Conservation (phyloP, 2,329 filamentous ascomycete genomes). For the Lachnellula arida region DNA sequence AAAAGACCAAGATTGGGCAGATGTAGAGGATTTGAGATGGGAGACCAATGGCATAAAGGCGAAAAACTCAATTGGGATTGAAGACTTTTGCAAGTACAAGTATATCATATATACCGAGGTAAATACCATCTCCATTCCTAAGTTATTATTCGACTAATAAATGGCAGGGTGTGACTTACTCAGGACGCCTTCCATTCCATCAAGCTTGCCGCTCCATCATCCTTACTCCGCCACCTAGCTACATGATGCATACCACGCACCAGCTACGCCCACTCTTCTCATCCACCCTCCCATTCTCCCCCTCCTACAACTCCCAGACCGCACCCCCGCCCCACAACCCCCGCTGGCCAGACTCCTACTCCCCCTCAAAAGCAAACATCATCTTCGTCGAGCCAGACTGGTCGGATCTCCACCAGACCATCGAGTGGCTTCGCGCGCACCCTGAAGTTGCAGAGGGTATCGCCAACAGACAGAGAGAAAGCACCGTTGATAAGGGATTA, state of each 20-base stretch:
- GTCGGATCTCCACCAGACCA: conserved; percentile 44
- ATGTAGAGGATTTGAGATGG: conserved; percentile 39
- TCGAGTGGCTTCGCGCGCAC: conserved; percentile 43
- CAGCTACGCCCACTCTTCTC: conserved; percentile 43
- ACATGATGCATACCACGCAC: conserved; percentile 48
- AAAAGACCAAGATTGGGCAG: conserved; percentile 41
- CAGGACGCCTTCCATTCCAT: conserved; percentile 47
- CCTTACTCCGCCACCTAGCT: conserved; percentile 43
- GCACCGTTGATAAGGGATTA: conserved; percentile 42
- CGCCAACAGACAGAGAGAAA: conserved; percentile 41
- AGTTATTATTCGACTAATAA: background rate
- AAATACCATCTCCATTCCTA: background rate
- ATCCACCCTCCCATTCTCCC: conserved; percentile 22
- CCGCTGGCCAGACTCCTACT: conserved; percentile 38
- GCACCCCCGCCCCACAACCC: conserved; percentile 11
- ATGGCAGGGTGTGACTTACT: conserved; percentile 44
- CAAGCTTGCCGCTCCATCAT: conserved; percentile 46
- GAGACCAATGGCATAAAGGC: conserved; percentile 23
- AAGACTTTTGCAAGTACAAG: conserved; percentile 48
- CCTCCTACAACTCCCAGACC: conserved; percentile 2
- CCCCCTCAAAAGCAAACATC: conserved; percentile 39
- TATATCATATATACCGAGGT: conserved; percentile 49
- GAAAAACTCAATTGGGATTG: conserved; percentile 45
- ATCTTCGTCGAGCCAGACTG: conserved; percentile 49
- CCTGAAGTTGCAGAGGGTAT: conserved; percentile 43